Base-by-base conservation (phyloP, 306 rosid genomes). In the Rubus parviflorus region DNA sequence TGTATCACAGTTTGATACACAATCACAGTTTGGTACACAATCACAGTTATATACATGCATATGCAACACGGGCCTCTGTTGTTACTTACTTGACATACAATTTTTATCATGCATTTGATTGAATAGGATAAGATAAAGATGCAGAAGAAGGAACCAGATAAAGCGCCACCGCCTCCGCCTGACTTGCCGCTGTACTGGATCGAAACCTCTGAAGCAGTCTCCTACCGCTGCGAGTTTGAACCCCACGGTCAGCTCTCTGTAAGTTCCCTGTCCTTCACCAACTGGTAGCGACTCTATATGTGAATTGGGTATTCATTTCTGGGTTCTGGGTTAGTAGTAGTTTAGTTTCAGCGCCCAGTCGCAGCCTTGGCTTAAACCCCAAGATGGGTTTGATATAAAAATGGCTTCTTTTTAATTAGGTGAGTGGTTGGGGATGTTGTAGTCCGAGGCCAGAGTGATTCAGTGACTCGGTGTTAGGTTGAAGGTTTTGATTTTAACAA, bases 151-250 rank as follows among this genome's bases (percentile, higher is more conserved):
- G 87, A 85, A 48, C 53, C 86, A 3, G 86, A 74, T 49, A 79
- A 87, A 53, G 79, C 78, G 14, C 57, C 56, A 53, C 52, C 35
- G 20, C 30, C 37, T 51, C 56, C 56, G 13, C 81, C 79, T 8
- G 81, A 79, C 70, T 63, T 20, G 49, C 89, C 92, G 8, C 77
- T 79, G 23, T 79, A 62, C 75, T 93, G 95, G 95, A 78, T 86
- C 71, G 98, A 93, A 88, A 85, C 88, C 60, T 87, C 95, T 52
- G 90, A 68, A 30, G 83, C 91, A 48, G 83, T 89, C 76, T 88
- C 85, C 7, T 88, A 82, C 80, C 90, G 88, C 73, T 91, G 73
- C 86, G 83, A 83, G 58, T 93, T 93, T 87, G 83, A 84, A 61
- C 78, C 82, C 10, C 74, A 81, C 3, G 93, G 87, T 78, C 91